Base-by-base conservation (phyloP, 192 early-diverging fungal genomes). In the Coemansia sp. region DNA sequence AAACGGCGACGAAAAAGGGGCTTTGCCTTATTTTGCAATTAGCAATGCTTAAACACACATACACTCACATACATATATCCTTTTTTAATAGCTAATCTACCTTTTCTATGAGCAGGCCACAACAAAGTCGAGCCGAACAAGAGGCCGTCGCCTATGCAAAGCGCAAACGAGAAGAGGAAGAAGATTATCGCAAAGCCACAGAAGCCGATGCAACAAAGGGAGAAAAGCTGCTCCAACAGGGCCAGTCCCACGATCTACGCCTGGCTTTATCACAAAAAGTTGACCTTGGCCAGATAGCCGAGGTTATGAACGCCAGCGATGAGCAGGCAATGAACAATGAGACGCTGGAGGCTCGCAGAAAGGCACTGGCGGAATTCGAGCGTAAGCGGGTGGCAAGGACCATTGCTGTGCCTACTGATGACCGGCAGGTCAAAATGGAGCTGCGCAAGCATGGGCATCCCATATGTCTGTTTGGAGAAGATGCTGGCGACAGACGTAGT, bases 401-500 rank as follows among this genome's bases (percentile, higher is more conserved):
- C 33, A 70, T 99, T 3, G 95, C 92, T 20, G 93, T 98, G 0
- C 97, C 97, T 3, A 99, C 97, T 8, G 91, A 95, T 45, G 97
- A 99, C 78, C 70, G 73, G 14, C 81, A 87, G 48, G 96, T 99
- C 17, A 76, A 92, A 17, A 82, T 80, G 51, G 78, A 86, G 54
- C 84, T 99, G 43, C 83, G 94, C 52, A 90, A 94, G 52, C 74
- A 90, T 38, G 88, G 87, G 2, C 91, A 96, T 57, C 97, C 97
- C 2, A 89, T 94, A 70, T 96, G 94, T 58, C 76, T 96, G 0
- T 99, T 99, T 77, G 97, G 89, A 39, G 97, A 99, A 88, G 97
- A 93, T 53, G 92, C 92, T 52, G 91, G 86, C 9, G 95, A 96
- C 51, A 82, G 96, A 48, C 85, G 96, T 61, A 88, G 91, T 60